Base-by-base conservation (phyloP, 2,329 filamentous ascomycete genomes). In the Cladosporium sp. region DNA sequence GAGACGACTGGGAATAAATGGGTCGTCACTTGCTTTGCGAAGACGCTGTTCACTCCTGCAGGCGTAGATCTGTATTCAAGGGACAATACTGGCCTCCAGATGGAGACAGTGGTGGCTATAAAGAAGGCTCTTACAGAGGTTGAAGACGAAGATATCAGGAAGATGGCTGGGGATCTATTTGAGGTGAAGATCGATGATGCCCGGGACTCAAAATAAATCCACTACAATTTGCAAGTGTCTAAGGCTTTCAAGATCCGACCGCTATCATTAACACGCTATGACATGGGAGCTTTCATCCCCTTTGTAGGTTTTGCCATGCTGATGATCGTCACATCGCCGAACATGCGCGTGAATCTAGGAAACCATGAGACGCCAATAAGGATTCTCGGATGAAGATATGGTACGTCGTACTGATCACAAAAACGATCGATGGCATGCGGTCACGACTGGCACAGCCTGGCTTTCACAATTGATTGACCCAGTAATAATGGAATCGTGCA, bases 11-110 rank as follows among this genome's bases (percentile, higher is more conserved):
- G 69, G 13, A 76, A 75, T 84, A 70, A 79, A 36, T 96, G 91
- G 91, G 87, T 86, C 1, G 91, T 96, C 16, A 96, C 91, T 5
- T 94, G 89, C 83, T 96, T 96, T 77, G 88, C 89, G 68, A 89
- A 91, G 73, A 96, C 91, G 26, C 70, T 93, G 53, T 96, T 96
- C 71, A 95, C 92, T 7, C 89, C 90, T 68, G 91, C 92, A 65
- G 92, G 92, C 0, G 73, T 96, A 32, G 92, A 96, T 78, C 78
- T 96, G 11, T 95, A 94, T 76, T 88, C 86, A 54, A 83, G 90
- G 70, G 81, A 84, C 18, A 83, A 79, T 60, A 84, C 83, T 67
- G 90, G 90, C 0, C 69, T 92, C 68, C 84, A 82, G 63, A 79
- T 84, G 65, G 83, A 80, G 74, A 86, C 87, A 62, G 82, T 88